Conservation (phyloP, 2,329 filamentous ascomycete genomes). For the Fusarium sacchari region DNA sequence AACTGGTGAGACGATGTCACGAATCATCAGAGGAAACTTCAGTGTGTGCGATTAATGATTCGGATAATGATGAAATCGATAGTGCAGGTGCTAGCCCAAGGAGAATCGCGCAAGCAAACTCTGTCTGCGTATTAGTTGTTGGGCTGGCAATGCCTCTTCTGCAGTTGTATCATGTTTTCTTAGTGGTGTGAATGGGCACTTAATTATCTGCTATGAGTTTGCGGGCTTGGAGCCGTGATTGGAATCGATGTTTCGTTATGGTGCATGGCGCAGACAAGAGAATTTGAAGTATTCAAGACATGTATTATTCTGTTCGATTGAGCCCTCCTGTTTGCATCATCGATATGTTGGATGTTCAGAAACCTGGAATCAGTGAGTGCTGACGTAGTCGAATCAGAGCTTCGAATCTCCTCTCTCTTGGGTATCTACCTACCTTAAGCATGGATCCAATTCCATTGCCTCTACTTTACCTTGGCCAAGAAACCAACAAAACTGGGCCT, state of each 20-base stretch:
- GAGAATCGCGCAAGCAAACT: neutral
- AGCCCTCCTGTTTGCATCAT: neutral
- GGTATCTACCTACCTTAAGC: too few species aligned
- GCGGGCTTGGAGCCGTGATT: neutral
- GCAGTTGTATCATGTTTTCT: neutral
- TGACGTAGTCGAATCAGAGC: constrained; percentile 21
- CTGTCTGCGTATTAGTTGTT: neutral
- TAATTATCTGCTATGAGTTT: neutral
- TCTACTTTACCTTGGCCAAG: constrained; percentile 1
- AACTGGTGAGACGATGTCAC: constrained; percentile 20
- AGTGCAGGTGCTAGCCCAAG: neutral
- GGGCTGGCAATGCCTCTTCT: neutral
- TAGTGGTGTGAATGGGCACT: neutral
- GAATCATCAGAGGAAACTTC: constrained; percentile 5
- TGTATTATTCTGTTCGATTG: neutral
- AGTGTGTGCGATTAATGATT: constrained; percentile 33
- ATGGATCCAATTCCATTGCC: neutral
- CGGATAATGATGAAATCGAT: neutral
- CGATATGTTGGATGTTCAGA: neutral
- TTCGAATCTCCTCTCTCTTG: neutral
- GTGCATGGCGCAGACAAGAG: neutral
- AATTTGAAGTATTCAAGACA: neutral
- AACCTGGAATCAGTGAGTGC: constrained; percentile 17
- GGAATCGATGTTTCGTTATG: neutral
- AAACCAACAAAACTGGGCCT: constrained; percentile 30